These are phyloP conservation scores for Macrophomina tecta DNA, from an alignment of 2,329 filamentous ascomycete species.

Conservation along the genomic window DNA sequence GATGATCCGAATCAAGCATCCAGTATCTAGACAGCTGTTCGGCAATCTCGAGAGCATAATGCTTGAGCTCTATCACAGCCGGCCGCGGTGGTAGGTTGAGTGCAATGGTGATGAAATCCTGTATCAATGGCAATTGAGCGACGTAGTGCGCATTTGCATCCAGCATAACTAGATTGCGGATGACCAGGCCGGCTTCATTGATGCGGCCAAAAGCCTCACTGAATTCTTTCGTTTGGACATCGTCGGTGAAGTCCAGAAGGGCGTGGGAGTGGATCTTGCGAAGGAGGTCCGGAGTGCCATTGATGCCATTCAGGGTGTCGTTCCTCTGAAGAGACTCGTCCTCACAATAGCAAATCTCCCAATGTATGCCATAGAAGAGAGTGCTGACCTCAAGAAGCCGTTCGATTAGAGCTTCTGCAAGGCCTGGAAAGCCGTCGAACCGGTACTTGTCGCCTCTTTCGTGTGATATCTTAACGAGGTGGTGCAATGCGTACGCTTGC, in stretches of 20 bases:
- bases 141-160: constrained; percentile 86
- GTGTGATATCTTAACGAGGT: constrained; percentile 93
- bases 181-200: constrained; percentile 83
- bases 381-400: constrained; percentile 80
- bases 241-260: constrained; percentile 66
- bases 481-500: constrained; percentile 90
- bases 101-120: constrained; percentile 82
- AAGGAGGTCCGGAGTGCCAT: constrained; percentile 74
- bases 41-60: constrained; percentile 88
- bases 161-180: constrained; percentile 96
- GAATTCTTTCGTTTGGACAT: constrained; percentile 75
- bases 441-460: constrained; percentile 95
- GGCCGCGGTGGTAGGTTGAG: constrained; percentile 77
- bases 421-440: constrained; percentile 86
- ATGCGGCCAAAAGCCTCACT: constrained; percentile 75
- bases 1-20: constrained; percentile 72
- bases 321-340: constrained; percentile 56
- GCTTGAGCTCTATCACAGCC: constrained; percentile 80
- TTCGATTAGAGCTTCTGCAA: constrained; percentile 86
- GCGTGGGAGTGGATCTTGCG: constrained; percentile 71
- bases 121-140: constrained; percentile 74
- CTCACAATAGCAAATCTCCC: constrained; percentile 74
- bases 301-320: constrained; percentile 68
- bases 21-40: constrained; percentile 88
- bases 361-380: constrained; percentile 82